phyloP scores from a whole-genome alignment of 2,329 filamentous ascomycete genomes.

The Phoma sp. region DNA sequence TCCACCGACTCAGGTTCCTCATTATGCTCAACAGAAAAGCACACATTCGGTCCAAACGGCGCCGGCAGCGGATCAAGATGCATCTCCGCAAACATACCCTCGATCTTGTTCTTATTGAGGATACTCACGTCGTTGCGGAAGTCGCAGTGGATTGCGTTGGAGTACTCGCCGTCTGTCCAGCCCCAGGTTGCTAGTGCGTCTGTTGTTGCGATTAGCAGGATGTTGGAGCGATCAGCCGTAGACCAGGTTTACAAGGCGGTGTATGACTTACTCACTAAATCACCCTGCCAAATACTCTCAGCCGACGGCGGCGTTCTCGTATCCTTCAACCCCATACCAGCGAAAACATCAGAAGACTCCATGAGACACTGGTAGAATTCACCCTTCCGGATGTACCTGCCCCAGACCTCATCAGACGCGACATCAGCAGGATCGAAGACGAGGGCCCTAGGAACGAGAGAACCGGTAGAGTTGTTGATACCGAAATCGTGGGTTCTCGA shows the following conservation, averaged over 20 bases:
- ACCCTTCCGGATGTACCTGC: not conserved
- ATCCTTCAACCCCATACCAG: not conserved
- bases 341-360: not conserved
- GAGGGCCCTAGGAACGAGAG: too few relatives aligned
- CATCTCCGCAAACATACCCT: not conserved
- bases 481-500: too few relatives aligned
- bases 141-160: not conserved
- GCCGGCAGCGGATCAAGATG: not conserved
- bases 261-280: not conserved
- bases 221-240: too few relatives aligned
- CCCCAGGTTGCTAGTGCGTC: too few relatives aligned
- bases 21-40: conserved; percentile 17
- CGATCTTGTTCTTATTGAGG: not conserved
- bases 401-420: too few relatives aligned
- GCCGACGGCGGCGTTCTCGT: not conserved
- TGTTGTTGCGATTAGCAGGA: too few relatives aligned
- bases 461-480: too few relatives aligned
- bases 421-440: too few relatives aligned
- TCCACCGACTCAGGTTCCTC: conserved; percentile 6
- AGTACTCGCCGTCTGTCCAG: too few relatives aligned
- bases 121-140: not conserved
- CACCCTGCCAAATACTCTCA: not conserved
- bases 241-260: too few relatives aligned
- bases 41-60: conserved; percentile 9
- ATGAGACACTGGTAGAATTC: not conserved